A percentile compares a stretch with the other conserved stretches of the same genome.
These are phyloP conservation scores for Colletotrichum australisinense DNA, from an alignment of 2,329 filamentous ascomycete genomes.

Conservation along the genomic window DNA sequence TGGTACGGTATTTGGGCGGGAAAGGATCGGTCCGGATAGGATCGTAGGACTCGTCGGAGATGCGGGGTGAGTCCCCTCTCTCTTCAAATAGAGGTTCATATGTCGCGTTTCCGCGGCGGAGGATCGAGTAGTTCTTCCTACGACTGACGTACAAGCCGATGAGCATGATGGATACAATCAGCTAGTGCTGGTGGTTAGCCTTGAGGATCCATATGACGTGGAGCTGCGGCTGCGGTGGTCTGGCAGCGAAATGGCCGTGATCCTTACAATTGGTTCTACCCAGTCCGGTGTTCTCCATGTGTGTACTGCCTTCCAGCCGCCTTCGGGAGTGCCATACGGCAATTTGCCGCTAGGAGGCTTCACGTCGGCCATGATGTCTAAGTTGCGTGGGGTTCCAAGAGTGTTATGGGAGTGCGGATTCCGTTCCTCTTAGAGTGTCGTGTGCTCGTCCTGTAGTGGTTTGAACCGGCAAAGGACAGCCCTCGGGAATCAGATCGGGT, in stretches of 20 bases:
- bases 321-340: slow-evolving; percentile 36
- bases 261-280: slow-evolving; percentile 47
- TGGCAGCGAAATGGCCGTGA: background rate
- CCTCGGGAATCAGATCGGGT: background rate
- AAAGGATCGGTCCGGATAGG: slow-evolving; percentile 41
- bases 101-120: slow-evolving; percentile 35
- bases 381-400: background rate
- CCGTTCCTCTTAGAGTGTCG: background rate
- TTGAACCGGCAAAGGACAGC: background rate
- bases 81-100: slow-evolving; percentile 41
- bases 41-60: slow-evolving; percentile 38
- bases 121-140: slow-evolving; percentile 48
- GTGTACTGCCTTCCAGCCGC: slow-evolving; percentile 40
- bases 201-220: background rate
- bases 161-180: slow-evolving; percentile 51
- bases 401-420: background rate
- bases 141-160: slow-evolving; percentile 51
- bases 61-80: slow-evolving; percentile 37
- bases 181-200: slow-evolving; percentile 39
- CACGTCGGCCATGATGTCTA: slow-evolving; percentile 29
- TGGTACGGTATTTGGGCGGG: slow-evolving; percentile 60
- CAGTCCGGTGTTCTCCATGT: slow-evolving; percentile 46
- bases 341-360: slow-evolving; percentile 29
- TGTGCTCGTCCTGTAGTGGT: background rate
- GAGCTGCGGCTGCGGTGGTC: background rate